Conservation (phyloP, 257 asterid genomes). For the Pogostemon cablin region DNA sequence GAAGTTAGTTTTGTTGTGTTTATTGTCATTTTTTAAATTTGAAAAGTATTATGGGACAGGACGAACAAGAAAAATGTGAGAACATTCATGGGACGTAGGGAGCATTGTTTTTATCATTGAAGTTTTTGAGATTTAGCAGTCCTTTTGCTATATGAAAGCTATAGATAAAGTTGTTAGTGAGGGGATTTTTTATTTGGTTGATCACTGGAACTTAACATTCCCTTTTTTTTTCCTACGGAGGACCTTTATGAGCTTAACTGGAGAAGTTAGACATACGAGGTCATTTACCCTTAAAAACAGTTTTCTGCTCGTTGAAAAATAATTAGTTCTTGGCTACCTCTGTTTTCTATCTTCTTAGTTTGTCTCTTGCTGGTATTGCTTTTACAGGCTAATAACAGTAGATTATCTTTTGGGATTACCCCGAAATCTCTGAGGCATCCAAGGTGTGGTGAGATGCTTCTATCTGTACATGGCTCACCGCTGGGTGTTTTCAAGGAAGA, state of each 20-base stretch:
- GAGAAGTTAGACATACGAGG: background rate
- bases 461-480: slow-evolving; percentile 92
- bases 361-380: slow-evolving; percentile 4
- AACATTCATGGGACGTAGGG: too few relatives aligned
- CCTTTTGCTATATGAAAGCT: background rate
- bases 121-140: background rate
- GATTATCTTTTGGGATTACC: slow-evolving; percentile 76
- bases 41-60: too few relatives aligned
- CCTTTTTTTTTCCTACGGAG: background rate
- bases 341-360: slow-evolving; percentile 8
- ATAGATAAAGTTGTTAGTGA: background rate
- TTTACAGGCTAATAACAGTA: slow-evolving; percentile 59
- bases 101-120: too few relatives aligned
- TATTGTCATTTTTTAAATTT: too few relatives aligned
- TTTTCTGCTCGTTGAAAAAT: background rate
- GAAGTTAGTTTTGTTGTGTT: too few relatives aligned
- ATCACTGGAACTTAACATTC: background rate
- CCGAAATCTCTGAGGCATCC: slow-evolving; percentile 81
- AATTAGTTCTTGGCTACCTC: slow-evolving; percentile 3
- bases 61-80: too few relatives aligned
- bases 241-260: background rate
- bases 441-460: slow-evolving; percentile 81
- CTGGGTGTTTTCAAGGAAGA: slow-evolving; percentile 91
- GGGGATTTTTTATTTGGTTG: background rate
- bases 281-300: background rate